Conservation (phyloP, 2,329 filamentous ascomycete genomes). For the Fusarium avenaceum region DNA sequence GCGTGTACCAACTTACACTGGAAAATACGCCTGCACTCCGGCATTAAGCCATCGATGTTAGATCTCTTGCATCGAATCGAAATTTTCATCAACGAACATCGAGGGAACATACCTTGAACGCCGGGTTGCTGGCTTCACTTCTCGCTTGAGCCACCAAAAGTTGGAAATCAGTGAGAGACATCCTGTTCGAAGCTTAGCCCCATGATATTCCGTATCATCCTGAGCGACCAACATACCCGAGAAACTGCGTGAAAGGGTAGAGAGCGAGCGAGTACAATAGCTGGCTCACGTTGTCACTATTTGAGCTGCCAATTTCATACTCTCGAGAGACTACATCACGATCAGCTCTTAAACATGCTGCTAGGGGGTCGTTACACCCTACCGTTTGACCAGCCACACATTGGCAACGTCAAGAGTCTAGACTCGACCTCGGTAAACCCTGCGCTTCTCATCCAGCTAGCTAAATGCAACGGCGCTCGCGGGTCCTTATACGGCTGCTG, state of each 20-base stretch:
- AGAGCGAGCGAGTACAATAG: slow-evolving; percentile 68
- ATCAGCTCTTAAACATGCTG: slow-evolving; percentile 14
- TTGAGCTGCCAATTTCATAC: slow-evolving; percentile 65
- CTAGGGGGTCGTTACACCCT: slow-evolving; percentile 27
- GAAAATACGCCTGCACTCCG: slow-evolving; percentile 68
- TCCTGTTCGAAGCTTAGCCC: slow-evolving; percentile 56
- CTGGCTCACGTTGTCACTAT: slow-evolving; percentile 67
- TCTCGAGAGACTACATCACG: slow-evolving; percentile 61
- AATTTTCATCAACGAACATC: slow-evolving; percentile 2
- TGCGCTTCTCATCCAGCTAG: slow-evolving; percentile 68
- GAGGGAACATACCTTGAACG: slow-evolving; percentile 64
- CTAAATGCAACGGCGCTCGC: slow-evolving; percentile 71
- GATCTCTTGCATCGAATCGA: slow-evolving; percentile 1
- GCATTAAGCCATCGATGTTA: slow-evolving; percentile 10
- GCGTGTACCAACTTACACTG: slow-evolving; percentile 62
- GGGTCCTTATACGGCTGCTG: slow-evolving; percentile 76
- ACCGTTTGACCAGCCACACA: slow-evolving; percentile 79
- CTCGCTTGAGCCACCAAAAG: slow-evolving; percentile 69
- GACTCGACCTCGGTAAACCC: slow-evolving; percentile 78
- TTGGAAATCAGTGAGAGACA: slow-evolving; percentile 70
- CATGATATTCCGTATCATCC: neutral
- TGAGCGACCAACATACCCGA: slow-evolving; percentile 56
- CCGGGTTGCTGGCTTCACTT: slow-evolving; percentile 65
- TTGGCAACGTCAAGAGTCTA: slow-evolving; percentile 74
- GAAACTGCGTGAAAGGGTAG: slow-evolving; percentile 67